Evolutionary conservation across 768 basidiomycete genomes (phyloP).

Genomic region (Suillus alpinus): DNA sequence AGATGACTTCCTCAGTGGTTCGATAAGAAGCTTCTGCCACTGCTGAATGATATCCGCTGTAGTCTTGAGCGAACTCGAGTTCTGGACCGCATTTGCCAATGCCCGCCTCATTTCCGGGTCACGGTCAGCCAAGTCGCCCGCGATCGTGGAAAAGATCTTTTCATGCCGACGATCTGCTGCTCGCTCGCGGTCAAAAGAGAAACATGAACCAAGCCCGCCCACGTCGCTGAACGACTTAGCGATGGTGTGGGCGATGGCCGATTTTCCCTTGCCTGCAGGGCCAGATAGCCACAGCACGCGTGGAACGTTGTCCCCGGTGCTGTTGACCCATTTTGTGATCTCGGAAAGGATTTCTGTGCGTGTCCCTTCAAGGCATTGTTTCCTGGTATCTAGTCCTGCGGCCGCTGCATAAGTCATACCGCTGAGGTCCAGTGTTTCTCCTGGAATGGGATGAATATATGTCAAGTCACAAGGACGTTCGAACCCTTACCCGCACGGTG

Average conservation of each 20-base stretch:
- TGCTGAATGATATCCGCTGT: background rate
- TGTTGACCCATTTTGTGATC: slow-evolving; percentile 23
- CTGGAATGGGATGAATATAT: background rate
- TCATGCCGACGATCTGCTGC: slow-evolving; percentile 5
- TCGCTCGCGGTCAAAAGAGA: slow-evolving; percentile 4
- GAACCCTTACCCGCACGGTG: background rate
- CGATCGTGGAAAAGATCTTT: slow-evolving; percentile 16
- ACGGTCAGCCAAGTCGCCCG: slow-evolving; percentile 13
- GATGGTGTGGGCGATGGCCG: slow-evolving; percentile 10
- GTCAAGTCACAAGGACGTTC: background rate
- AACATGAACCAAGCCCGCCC: slow-evolving; percentile 12
- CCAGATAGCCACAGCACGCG: slow-evolving; percentile 22
- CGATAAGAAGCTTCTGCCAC: background rate
- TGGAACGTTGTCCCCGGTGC: slow-evolving; percentile 2
- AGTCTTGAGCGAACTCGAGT: background rate
- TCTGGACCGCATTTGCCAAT: background rate
- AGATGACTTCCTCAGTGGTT: background rate
- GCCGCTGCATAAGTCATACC: background rate
- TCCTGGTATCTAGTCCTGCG: slow-evolving; percentile 5
- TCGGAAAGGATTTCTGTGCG: slow-evolving; percentile 22
- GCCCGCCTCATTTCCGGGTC: background rate
- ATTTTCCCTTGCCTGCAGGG: slow-evolving; percentile 24
- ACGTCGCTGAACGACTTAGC: slow-evolving; percentile 10
- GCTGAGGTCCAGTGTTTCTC: background rate
- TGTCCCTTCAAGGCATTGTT: slow-evolving; percentile 20